Percentiles rank a stretch among this genome's conserved stretches.
phyloP scores from a whole-genome alignment of 345 rosid species.

The Populus davidiana region DNA sequence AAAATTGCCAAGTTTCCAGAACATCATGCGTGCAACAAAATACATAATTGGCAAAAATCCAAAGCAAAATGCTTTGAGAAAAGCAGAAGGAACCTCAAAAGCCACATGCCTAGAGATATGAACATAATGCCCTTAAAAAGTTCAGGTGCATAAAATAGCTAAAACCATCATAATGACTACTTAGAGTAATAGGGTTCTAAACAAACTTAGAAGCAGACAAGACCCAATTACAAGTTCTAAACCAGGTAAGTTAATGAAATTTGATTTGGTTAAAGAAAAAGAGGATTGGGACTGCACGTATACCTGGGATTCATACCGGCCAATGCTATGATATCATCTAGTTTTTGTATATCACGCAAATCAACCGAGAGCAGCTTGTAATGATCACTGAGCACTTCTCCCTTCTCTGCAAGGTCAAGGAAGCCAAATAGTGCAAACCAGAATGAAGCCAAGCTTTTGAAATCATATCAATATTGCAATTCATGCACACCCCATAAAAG shows the following conservation, averaged over 20 bases:
- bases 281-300: not conserved
- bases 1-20: not conserved
- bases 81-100: not conserved
- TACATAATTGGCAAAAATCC: not conserved
- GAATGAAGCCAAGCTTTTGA: not conserved
- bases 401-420: conserved; percentile 57
- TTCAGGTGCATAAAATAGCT: not conserved
- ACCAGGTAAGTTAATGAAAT: not conserved
- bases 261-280: not conserved
- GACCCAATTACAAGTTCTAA: not conserved
- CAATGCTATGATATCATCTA: conserved; percentile 62
- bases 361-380: conserved; percentile 93
- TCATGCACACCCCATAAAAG: not conserved
- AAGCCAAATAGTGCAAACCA: conserved; percentile 5
- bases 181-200: not conserved
- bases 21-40: not conserved
- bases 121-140: not conserved
- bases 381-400: conserved; percentile 79
- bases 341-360: conserved; percentile 65
- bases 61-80: not conserved
- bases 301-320: conserved; percentile 90
- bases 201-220: not conserved
- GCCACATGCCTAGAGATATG: not conserved
- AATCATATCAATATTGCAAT: not conserved
- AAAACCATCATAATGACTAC: not conserved